phyloP scores from a whole-genome alignment of 306 rosid species.

The Amphicarpaea edgeworthii region DNA sequence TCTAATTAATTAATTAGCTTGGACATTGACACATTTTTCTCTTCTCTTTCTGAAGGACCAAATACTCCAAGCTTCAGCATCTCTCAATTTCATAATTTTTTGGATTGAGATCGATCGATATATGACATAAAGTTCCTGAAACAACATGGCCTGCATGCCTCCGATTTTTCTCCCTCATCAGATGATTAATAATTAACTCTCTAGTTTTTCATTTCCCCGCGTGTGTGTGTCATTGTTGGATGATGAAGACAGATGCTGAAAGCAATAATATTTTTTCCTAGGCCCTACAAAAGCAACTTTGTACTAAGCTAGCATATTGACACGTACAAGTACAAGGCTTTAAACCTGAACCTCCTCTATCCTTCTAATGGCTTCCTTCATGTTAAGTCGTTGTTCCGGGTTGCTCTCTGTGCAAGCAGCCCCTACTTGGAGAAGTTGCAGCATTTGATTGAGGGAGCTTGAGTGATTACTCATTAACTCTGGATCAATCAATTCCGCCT shows the following conservation, averaged over 20 bases:
- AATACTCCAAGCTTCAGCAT: constrained; percentile 25
- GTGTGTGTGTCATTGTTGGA: too few relatives aligned
- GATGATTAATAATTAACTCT: too few relatives aligned
- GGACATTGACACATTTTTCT: constrained; percentile 25
- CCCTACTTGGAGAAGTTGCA: constrained; percentile 71
- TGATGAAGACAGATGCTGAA: constrained; percentile 41
- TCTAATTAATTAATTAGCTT: constrained; percentile 4
- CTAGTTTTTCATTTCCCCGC: too few relatives aligned
- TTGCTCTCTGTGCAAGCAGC: constrained; percentile 66
- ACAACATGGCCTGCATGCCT: neutral
- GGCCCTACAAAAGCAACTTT: constrained; percentile 47
- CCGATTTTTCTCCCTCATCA: neutral
- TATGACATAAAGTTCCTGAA: neutral
- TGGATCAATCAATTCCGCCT: constrained; percentile 75
- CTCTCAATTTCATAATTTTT: constrained; percentile 24
- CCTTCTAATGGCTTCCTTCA: constrained; percentile 84
- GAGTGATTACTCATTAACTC: constrained; percentile 47
- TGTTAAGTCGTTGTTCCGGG: constrained; percentile 65
- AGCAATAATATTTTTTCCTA: constrained; percentile 46
- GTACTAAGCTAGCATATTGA: constrained; percentile 51
- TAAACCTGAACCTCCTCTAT: constrained; percentile 63
- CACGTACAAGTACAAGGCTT: constrained; percentile 34
- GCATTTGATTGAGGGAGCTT: constrained; percentile 53
- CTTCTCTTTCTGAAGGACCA: constrained; percentile 21
- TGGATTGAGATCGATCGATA: neutral